Base-by-base conservation (phyloP, 1,284 basidiomycete genomes). In the Ustilago xerochloae region DNA sequence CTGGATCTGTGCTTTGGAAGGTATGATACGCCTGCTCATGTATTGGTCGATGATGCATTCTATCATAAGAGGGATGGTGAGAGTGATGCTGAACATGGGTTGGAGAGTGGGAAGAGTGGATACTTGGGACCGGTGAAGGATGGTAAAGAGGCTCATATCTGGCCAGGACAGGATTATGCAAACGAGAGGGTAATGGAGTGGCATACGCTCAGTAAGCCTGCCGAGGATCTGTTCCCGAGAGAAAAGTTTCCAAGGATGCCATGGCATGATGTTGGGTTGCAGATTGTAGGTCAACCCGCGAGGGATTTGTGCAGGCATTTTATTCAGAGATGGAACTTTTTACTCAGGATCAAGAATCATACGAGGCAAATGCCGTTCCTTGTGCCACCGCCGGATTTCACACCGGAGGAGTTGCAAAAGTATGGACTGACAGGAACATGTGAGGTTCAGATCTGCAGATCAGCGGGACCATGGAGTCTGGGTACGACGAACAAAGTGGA, bases 251-350 rank as follows among this genome's bases (percentile, higher is more conserved):
- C 96, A 1, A 88, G 97, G 28, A 98, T 99, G 94, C 95, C 97
- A 24, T 99, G 96, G 96, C 97, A 99, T 85, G 97, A 99, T 82
- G 92, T 97, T 24, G 93, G 91, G 0, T 88, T 98, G 86, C 97
- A 99, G 85, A 89, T 99, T 28, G 91, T 98, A 16, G 97, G 97
- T 3, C 95, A 97, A 83, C 97, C 97, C 26, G 94, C 96, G 18
- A 89, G 97, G 29, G 97, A 99, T 85, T 86, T 99, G 8, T 93
- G 92, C 65, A 90, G 97, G 38, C 97, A 99, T 86, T 99, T 99
- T 79, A 90, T 94, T 28, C 93, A 98, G 85, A 89, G 95, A 88
- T 93, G 81, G 81, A 83, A 84, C 66, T 80, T 69, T 52, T 64
- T 84, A 53, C 69, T 84, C 29, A 76, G 82, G 16, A 79, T 77